Base-by-base conservation (phyloP, 148 eudicot species). In the Chenopodium formosanum region DNA sequence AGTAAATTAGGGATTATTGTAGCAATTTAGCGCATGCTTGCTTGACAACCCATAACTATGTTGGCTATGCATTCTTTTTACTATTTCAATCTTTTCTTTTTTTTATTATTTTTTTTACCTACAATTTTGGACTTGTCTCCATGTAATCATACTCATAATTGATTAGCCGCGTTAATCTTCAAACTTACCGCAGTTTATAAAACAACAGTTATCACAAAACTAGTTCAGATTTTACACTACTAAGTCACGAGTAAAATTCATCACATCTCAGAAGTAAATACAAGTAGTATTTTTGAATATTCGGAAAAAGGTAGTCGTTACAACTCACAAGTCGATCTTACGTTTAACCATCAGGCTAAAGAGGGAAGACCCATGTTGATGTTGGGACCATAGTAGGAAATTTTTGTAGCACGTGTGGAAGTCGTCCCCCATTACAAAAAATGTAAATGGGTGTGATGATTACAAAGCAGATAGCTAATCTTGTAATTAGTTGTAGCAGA, bases 381-480 rank as follows among this genome's bases (percentile, higher is more conserved):
- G 14, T 9, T 9, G 53, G 53, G 13, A 50, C 53, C 12, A 50
- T 50, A 50, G 53, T 11, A 50, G 40, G 14, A 70, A 22, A 70
- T 20, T 22, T 27, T 29, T 52, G 7, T 34, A 70, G 76, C 82
- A 79, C 48, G 75, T 79, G 68, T 20, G 72, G 40, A 52, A 34
- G 34, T 47, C 17, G 29, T 44, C 9, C 1, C 46, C 52, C 52
- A 48, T 22, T 44, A 25, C 37, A 34, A 64, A 22, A 1, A 16
- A 44, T 34, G 63, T 72, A 63, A 63, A 80, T 80, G 82, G 52
- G 46, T 44, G 27, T 63, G 37, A 80, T 80, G 50, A 80, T 80
- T 73, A 73, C 71, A 80, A 37, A 79, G 76, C 79, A 32, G 29
- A 47, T 37, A 31, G 19, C 19, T 25, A 9, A 19, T 12, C 19